Percentiles rank a stretch among this genome's conserved stretches.
Evolutionary conservation across 169 alveolate species (phyloP).

Genomic region (Plasmodium reichenowi): DNA sequence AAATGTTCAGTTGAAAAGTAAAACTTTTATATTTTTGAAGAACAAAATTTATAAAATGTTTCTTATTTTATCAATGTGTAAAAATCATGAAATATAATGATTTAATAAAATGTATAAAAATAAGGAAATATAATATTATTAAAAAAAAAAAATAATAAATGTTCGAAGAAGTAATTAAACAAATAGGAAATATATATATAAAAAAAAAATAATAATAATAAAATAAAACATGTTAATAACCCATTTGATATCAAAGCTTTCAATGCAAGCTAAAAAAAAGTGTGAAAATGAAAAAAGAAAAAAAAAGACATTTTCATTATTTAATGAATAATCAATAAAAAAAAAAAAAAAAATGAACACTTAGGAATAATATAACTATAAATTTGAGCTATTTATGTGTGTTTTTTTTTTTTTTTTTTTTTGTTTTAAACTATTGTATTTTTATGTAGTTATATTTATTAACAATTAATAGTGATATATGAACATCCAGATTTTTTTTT

Average conservation of each 20-base stretch:
- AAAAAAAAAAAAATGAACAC: constrained; percentile 28
- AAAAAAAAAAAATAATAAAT: background rate
- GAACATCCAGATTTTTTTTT: background rate
- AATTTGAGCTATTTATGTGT: constrained; percentile 45
- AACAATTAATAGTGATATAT: background rate
- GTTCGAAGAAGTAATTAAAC: constrained; percentile 9
- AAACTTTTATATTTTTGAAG: background rate
- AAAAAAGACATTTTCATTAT: too few relatives aligned
- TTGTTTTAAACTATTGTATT: constrained; percentile 36
- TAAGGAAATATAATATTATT: constrained; percentile 19
- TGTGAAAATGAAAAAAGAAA: too few relatives aligned
- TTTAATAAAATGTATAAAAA: background rate
- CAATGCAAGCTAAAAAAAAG: too few relatives aligned
- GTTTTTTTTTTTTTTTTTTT: constrained; percentile 39
- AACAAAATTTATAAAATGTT: constrained; percentile 7
- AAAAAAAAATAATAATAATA: constrained; percentile 1
- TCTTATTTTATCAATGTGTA: constrained; percentile 13
- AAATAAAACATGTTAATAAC: constrained; percentile 34
- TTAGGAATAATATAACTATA: constrained; percentile 3
- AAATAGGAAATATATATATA: background rate
- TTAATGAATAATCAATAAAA: background rate
- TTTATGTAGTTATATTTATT: background rate
- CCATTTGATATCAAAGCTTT: too few relatives aligned
- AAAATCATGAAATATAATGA: constrained; percentile 12
- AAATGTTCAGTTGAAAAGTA: background rate